Evolutionary conservation across 768 basidiomycete species (phyloP), one percentile per base, ranked within the genome.

Genomic region (Mycena alexandri): DNA sequence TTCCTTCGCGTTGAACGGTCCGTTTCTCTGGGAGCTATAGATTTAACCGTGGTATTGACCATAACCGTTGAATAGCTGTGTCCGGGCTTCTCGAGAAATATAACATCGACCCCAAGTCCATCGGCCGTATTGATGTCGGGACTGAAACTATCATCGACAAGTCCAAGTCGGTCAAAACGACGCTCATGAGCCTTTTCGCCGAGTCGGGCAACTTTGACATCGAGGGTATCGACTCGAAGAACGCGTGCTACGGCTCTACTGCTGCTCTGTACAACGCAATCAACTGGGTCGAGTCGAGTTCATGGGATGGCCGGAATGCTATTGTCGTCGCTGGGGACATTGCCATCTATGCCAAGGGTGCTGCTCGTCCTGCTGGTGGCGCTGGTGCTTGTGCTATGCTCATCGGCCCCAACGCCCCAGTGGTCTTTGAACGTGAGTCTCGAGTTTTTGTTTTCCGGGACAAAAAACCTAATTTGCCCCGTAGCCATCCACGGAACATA

Each of bases 81-180:
- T 87, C 89, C 67, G 91, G 91, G 72, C 90, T 99, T 38, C 86
- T 99, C 67, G 87, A 93, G 76, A 98, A 97, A 81, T 98, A 91
- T 87, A 90, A 94, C 84, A 88, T 99, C 76, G 96, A 98, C 84
- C 95, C 98, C 73, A 91, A 87, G 75, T 95, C 94, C 57, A 95
- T 99, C 78, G 97, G 97, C 63, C 96, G 97, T 71, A 90, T 99
- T 65, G 97, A 99, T 70, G 95, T 99, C 63, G 97, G 97, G 52
- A 99, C 97, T 29, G 97, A 99, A 79, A 98, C 98, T 43, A 93
- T 99, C 80, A 97, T 99, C 75, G 98, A 99, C 89, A 99, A 98
- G 84, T 96, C 95, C 47, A 99, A 99, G 82, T 93, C 97, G 8
- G 95, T 95, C 79, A 99, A 99, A 83, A 98, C 97, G 3, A 91